Base-by-base conservation (phyloP, 306 rosid species). In the Quercus mongolica region DNA sequence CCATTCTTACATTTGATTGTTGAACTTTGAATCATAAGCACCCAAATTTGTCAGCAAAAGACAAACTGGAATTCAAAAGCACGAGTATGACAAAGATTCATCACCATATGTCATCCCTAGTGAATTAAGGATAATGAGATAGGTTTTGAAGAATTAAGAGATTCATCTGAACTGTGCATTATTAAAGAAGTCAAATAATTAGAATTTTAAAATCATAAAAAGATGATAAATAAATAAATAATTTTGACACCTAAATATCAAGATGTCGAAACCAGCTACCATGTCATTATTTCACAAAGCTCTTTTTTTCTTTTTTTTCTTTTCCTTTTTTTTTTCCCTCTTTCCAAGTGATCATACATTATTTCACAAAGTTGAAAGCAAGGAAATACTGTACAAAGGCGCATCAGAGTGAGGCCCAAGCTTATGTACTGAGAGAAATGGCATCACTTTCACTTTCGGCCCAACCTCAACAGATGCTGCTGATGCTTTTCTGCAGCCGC, bases 401-500 rank as follows among this genome's bases (percentile, higher is more conserved):
- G 69, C 57, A 3, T 30, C 46, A 54, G 23, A 3, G 19, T 9
- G 64, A 23, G 11, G 78, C 51, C 74, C 30, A 30, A 8, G 33
- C 49, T 41, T 25, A 56, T 70, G 72, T 78, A 82, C 68, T 61
- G 28, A 12, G 26, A 46, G 46, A 52, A n/a, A 59, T 71, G 59
- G 55, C 77, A 74, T 85, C 83, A 90, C 73, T 85, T 86, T 41
- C 46, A 91, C 73, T 85, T 86, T 78, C 94, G 82, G 19, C 94
- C 96, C 55, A 94, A 75, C 89, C 92, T 88, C 19, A 78, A 76
- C 84, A 89, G 23, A 85, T 87, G 99, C 62, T 90, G 87, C 85
- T 85, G 87, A 75, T 95, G 98, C 79, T 93, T 95, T 0, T 76
- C 94, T 65, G 92, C 96, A 2, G 97, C 98, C 0, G 97, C 98